phyloP scores from a whole-genome alignment of 1,284 basidiomycete genomes.

The Ustilago curta region DNA sequence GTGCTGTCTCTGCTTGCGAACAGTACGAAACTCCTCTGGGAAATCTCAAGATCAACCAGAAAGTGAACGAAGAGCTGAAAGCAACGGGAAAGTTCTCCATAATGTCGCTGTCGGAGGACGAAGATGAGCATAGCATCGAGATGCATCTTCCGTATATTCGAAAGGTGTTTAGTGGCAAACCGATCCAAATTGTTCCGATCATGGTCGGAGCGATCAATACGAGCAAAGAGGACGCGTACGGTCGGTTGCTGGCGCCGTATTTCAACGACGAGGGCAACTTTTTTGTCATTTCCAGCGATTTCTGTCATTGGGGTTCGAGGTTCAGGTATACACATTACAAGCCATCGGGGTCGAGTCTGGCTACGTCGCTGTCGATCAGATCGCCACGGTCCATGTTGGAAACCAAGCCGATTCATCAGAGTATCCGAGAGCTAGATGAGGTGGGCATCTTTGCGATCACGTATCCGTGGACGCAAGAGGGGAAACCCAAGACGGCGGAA shows the following conservation, averaged over 20 bases:
- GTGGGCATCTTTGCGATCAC: slow-evolving; percentile 81
- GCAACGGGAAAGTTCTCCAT: slow-evolving; percentile 79
- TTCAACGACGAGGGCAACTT: slow-evolving; percentile 81
- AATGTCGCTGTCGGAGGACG: slow-evolving; percentile 80
- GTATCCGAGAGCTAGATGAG: slow-evolving; percentile 81
- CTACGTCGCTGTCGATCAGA: slow-evolving; percentile 13
- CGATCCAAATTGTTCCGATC: slow-evolving; percentile 88
- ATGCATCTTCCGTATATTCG: slow-evolving; percentile 96
- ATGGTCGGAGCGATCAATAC: slow-evolving; percentile 85
- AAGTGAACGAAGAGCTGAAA: slow-evolving; percentile 78
- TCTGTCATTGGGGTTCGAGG: slow-evolving; percentile 88
- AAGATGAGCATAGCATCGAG: slow-evolving; percentile 96
- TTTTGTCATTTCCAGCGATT: slow-evolving; percentile 93
- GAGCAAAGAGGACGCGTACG: slow-evolving; percentile 76
- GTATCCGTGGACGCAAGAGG: slow-evolving; percentile 70
- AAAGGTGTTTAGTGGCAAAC: slow-evolving; percentile 84
- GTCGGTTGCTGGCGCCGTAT: slow-evolving; percentile 82
- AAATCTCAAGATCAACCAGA: slow-evolving; percentile 79
- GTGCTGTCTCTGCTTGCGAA: slow-evolving; percentile 82
- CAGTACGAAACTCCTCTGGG: slow-evolving; percentile 89
- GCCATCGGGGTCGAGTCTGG: slow-evolving; percentile 73
- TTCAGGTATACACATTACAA: slow-evolving; percentile 94
- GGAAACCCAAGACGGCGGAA: slow-evolving; percentile 34
- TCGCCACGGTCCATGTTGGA: slow-evolving; percentile 17
- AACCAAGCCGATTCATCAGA: slow-evolving; percentile 70